Evolutionary conservation across 768 basidiomycete species (phyloP), one percentile per base, ranked within the genome.

Genomic region (Auricularia cornea): DNA sequence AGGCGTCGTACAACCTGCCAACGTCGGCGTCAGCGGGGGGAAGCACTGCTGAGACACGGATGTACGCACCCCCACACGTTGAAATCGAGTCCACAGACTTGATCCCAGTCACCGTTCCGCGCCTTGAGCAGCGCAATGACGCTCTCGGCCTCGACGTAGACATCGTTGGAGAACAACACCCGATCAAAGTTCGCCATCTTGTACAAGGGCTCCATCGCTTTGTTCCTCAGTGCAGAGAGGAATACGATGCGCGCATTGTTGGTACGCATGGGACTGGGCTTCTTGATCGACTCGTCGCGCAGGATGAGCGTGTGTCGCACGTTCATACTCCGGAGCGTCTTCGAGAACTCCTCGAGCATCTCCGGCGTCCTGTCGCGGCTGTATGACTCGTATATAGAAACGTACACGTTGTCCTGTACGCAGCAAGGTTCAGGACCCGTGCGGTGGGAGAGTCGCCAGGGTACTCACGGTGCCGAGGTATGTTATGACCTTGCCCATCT

Each of bases 21-120:
- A 48, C 16, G 23, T 5, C 20, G 23, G 20, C 20, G 23, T 12
- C 6, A 48, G 44, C 23, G 6, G 3, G 44, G 16, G 20, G 12
- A 23, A 0, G 20, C 2, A 26, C 38, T 3, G 23, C 11, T 48
- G 44, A 18, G 23, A 23, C 5, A 20, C 44, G 44, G 20, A 20
- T 20, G 44, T 18, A 18, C 44, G 11, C 23, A 66, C 4, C 75
- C 76, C 59, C 64, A 78, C 31, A 71, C 62, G n/a, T 62, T 63
- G 29, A 77, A 76, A 68, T 81, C 79, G 65, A 80, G 68, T 4
- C 72, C 78, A 61, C 80, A 80, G n/a, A 71, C 79, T 72, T 79
- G 75, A 62, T 80, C 80, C 59, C 75, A 79, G 26, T 75, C 72
- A 12, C 76, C 78, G 28, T 72, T 71, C 14, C 67, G 66, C 3